Conservation (phyloP, 192 early-diverging fungal genomes). For the Spizellomyces sp. region DNA sequence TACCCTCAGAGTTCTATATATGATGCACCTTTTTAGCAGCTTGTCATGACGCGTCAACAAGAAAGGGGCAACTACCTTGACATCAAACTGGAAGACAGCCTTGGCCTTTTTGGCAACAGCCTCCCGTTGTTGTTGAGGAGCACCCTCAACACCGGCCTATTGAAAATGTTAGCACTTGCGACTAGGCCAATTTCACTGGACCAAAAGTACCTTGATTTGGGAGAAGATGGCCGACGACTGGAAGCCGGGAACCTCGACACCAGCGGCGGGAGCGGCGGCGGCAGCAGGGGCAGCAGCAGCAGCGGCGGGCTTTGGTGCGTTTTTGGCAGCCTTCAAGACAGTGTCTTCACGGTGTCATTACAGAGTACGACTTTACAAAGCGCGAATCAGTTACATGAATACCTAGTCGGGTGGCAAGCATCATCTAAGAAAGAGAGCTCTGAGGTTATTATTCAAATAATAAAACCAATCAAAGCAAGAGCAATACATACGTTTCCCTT, state of each 20-base stretch:
- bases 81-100: constrained; percentile 52
- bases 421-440: constrained; percentile 10
- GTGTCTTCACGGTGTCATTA: constrained; percentile 16
- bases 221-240: constrained; percentile 70
- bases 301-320: constrained; percentile 20
- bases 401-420: constrained; percentile 35
- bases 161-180: not conserved
- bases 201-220: constrained; percentile 50
- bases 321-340: constrained; percentile 44
- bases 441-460: not conserved
- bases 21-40: not conserved
- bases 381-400: not conserved
- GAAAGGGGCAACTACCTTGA: constrained; percentile 24
- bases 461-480: not conserved
- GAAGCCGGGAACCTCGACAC: constrained; percentile 68
- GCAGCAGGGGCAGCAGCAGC: constrained; percentile 12
- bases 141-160: constrained; percentile 49
- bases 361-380: too few relatives aligned
- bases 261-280: constrained; percentile 3
- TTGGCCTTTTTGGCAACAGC: constrained; percentile 69
- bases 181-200: not conserved
- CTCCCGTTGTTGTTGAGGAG: constrained; percentile 57
- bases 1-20: constrained; percentile 35
- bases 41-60: too few relatives aligned
- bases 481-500: constrained; percentile 41